phyloP scores from a whole-genome alignment of 73 alveolate genomes.

The Symbiodinium pilosum region DNA sequence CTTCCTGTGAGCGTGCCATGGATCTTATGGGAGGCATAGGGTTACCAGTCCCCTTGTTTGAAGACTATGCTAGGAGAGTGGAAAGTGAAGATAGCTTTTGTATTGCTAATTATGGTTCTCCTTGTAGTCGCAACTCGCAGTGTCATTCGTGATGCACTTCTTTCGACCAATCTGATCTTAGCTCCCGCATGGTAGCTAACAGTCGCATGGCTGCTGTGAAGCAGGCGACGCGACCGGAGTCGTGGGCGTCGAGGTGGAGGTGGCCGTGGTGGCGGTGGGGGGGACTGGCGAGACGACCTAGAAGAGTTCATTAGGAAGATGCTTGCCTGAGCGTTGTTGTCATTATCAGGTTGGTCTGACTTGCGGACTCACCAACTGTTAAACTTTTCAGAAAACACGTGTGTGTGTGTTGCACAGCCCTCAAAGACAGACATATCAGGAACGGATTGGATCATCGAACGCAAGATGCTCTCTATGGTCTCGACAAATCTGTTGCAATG shows the following conservation, averaged over 20 bases:
- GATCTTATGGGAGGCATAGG: too few species aligned
- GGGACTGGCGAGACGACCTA: constrained; percentile 68
- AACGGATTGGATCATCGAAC: constrained; percentile 44
- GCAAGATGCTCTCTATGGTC: constrained; percentile 57
- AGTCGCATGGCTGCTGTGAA: not conserved
- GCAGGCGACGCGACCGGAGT: constrained; percentile 10
- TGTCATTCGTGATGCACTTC: not conserved
- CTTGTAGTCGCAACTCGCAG: not conserved
- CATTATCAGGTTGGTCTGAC: too few species aligned
- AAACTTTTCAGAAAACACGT: too few species aligned
- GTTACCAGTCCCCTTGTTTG: too few species aligned
- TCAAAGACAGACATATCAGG: too few species aligned
- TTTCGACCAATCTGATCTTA: too few species aligned
- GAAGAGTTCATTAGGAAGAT: constrained; percentile 82
- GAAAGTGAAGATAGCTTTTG: not conserved
- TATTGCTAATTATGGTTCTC: not conserved
- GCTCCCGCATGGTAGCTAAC: too few species aligned
- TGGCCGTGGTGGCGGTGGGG: constrained; percentile 5
- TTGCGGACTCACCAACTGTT: too few species aligned
- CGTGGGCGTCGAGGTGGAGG: constrained; percentile 15
- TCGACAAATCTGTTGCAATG: constrained; percentile 51
- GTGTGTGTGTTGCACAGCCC: too few species aligned
- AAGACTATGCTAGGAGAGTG: too few species aligned
- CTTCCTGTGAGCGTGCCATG: too few species aligned
- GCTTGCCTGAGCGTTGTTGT: too few species aligned